Conservation (phyloP, 305 asterid species). For the Solanum hybrid region DNA sequence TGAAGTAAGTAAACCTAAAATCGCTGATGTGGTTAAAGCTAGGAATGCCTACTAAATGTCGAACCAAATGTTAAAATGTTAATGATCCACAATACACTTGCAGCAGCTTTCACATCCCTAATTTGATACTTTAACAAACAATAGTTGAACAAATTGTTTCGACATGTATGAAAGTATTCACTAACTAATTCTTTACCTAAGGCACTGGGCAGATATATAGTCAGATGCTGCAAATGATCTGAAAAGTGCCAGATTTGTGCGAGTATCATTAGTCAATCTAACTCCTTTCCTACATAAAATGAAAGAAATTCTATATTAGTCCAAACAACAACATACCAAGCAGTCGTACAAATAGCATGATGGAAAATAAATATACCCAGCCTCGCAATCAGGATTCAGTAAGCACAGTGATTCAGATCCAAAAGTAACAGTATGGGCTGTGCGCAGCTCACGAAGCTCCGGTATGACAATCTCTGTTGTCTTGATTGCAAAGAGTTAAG, state of each 20-base stretch:
- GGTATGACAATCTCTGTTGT: slow-evolving; percentile 76
- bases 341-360: neutral
- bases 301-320: slow-evolving; percentile 2
- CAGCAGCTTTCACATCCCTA: neutral
- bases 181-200: slow-evolving; percentile 36
- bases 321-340: neutral
- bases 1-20: neutral
- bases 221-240: slow-evolving; percentile 80
- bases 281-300: slow-evolving; percentile 42
- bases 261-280: slow-evolving; percentile 53
- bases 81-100: neutral
- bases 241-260: slow-evolving; percentile 80
- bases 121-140: neutral
- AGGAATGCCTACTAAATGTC: neutral
- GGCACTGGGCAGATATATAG: slow-evolving; percentile 85
- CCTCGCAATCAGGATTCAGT: slow-evolving; percentile 66
- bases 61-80: neutral
- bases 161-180: neutral
- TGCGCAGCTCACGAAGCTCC: slow-evolving; percentile 87
- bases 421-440: slow-evolving; percentile 69
- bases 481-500: slow-evolving; percentile 26
- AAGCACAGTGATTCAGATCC: slow-evolving; percentile 74
- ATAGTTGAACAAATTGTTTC: neutral
- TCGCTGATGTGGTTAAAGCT: neutral
- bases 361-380: slow-evolving; percentile 54